phyloP scores from a whole-genome alignment of 768 basidiomycete genomes.

The Lentinula detonsa region DNA sequence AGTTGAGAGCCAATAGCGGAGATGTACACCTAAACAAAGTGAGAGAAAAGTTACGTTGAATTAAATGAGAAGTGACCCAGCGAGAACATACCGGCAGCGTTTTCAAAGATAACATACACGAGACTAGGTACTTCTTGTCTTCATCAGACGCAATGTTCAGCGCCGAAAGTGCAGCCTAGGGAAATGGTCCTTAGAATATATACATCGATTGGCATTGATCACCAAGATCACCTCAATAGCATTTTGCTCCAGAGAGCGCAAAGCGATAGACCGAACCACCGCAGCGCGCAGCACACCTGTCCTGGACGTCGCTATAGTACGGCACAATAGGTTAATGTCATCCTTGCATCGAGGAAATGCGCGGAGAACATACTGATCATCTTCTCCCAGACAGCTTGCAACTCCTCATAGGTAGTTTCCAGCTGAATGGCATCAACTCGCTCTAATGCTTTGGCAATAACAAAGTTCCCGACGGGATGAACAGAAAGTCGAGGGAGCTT shows the following conservation, averaged over 20 bases:
- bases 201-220: neutral
- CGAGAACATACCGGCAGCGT: conserved; percentile 37
- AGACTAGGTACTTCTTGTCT: conserved; percentile 51
- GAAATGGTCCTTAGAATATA: conserved; percentile 2
- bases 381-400: conserved; percentile 52
- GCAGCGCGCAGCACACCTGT: conserved; percentile 75
- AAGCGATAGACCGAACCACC: conserved; percentile 56
- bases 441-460: conserved; percentile 73
- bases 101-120: conserved; percentile 58
- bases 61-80: neutral
- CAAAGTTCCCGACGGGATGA: conserved; percentile 95
- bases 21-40: conserved; percentile 21
- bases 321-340: neutral
- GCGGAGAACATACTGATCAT: conserved; percentile 53
- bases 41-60: neutral
- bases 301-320: conserved; percentile 30
- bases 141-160: conserved; percentile 49
- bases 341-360: neutral
- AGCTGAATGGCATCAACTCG: conserved; percentile 55
- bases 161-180: conserved; percentile 53
- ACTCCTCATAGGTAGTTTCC: conserved; percentile 48
- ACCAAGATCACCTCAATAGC: conserved; percentile 44
- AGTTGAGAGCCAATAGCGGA: conserved; percentile 9
- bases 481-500: conserved; percentile 65
- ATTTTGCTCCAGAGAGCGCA: conserved; percentile 41